phyloP scores from a whole-genome alignment of 108 stramenopile species.

The Stephanodiscus triporus region DNA sequence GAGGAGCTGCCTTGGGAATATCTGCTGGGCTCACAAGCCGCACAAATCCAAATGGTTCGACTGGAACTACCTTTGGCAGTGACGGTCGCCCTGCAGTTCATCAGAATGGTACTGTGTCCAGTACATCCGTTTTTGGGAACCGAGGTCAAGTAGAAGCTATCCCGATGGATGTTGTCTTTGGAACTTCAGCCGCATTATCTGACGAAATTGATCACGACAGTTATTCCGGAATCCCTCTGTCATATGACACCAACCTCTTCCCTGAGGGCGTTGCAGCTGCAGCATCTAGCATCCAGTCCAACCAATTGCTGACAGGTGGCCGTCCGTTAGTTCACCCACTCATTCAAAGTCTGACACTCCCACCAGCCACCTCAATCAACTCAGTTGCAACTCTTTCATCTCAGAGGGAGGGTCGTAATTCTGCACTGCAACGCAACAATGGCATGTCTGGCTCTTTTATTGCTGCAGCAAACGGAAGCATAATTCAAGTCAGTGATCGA shows the following conservation, averaged over 20 bases:
- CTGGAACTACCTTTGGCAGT: conserved; percentile 10
- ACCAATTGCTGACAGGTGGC: conserved; percentile 24
- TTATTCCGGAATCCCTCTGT: conserved; percentile 27
- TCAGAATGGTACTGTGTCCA: conserved; percentile 57
- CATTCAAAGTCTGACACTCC: conserved; percentile 60
- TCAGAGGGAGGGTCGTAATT: conserved; percentile 26
- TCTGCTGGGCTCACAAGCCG: conserved; percentile 13
- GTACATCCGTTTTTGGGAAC: conserved; percentile 10
- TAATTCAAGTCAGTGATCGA: conserved; percentile 54
- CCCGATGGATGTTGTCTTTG: conserved; percentile 82
- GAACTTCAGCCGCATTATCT: conserved; percentile 61
- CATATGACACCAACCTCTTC: conserved; percentile 69
- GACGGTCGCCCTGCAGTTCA: conserved; percentile 55
- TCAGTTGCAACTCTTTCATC: conserved; percentile 54
- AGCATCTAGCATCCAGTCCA: conserved; percentile 45
- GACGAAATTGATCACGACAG: conserved; percentile 26
- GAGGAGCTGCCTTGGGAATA: conserved; percentile 28
- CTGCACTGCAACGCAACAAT: background rate
- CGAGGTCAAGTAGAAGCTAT: conserved; percentile 10
- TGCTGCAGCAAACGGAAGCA: conserved; percentile 48
- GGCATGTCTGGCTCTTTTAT: conserved; percentile 9
- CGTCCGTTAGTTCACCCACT: conserved; percentile 60
- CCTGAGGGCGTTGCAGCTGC: conserved; percentile 79
- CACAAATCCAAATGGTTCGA: conserved; percentile 3
- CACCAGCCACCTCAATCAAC: conserved; percentile 75